Base-by-base conservation (phyloP, 163 green algal species). In the Scenedesmus sp. region DNA sequence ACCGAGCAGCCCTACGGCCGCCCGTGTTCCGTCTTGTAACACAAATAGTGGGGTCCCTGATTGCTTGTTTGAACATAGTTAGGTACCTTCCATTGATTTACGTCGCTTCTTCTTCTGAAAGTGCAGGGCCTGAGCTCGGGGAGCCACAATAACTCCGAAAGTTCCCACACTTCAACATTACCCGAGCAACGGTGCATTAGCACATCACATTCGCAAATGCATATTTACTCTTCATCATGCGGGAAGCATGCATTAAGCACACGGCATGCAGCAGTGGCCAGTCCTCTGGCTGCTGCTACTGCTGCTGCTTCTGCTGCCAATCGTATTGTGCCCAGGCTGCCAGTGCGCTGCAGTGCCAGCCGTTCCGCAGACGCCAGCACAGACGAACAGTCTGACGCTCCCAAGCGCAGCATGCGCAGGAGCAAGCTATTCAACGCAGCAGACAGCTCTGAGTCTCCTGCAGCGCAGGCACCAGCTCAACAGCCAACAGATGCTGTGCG, bases 381-480 rank as follows among this genome's bases (percentile, higher is more conserved):
- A 59, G 76, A 57, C 34, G 46, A 84, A 10, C 76, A 84, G 34
- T 60, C 34, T 52, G 70, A 57, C 23, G 76, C 10, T n/a, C 12
- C 76, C 26, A 84, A 57, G n/a, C 76, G 13, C 3, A 15, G 76
- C 76, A 84, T 84, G 76, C 76, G 76, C 26, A 56, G 76, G 76
- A 84, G 7, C 34, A 84, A 34, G 76, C 76, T 84, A 34, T 84
- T 84, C 76, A 84, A 57, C 26, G 12, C 74, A 60, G 26, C 76
- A 84, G 34, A 56, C 26, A 34, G 34, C 34, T 57, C 34, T 59
- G 76, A 23, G 13, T 23, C 76, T n/a, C 8, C 1, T 15, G 9
- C 76, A 84, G 76, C 76, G 76, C 76, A 84, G 46, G 54, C 26
- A 6, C 82, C 23, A 76, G 57, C 82, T 15, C 59, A 88, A 52